These are phyloP conservation scores for Trapa bicornis DNA, from an alignment of 345 rosid genomes.

Conservation along the genomic window DNA sequence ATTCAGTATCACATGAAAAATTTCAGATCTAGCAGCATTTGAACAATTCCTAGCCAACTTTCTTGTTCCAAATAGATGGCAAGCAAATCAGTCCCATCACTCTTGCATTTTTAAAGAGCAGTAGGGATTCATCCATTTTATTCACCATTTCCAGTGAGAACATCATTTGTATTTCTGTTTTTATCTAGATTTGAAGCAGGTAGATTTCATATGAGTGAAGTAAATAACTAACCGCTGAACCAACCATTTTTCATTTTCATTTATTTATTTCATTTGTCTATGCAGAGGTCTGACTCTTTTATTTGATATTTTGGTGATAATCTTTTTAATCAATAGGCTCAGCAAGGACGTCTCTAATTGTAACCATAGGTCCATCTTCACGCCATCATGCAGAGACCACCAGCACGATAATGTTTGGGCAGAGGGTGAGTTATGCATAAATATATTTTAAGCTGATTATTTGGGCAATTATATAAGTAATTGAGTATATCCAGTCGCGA, in stretches of 20 bases:
- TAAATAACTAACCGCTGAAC: not conserved
- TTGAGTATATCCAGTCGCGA: not conserved
- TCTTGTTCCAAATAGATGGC: not conserved
- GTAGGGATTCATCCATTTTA: not conserved
- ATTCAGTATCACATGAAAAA: not conserved
- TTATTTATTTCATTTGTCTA: not conserved
- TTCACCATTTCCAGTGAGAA: not conserved
- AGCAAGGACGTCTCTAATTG: constrained; percentile 83
- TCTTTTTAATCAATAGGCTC: constrained; percentile 40
- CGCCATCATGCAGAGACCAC: constrained; percentile 78
- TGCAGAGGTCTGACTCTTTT: not conserved
- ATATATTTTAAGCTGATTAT: not conserved
- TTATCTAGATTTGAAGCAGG: not conserved
- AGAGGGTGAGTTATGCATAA: constrained; percentile 46
- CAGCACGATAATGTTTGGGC: constrained; percentile 90
- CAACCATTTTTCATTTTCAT: not conserved
- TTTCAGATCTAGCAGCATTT: not conserved
- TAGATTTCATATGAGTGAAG: not conserved
- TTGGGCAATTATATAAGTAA: not conserved
- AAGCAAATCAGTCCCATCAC: not conserved
- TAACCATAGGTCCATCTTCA: constrained; percentile 79
- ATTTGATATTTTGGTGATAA: constrained; percentile 5
- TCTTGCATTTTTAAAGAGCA: not conserved
- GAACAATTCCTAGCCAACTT: not conserved
- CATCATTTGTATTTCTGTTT: not conserved